phyloP scores from a whole-genome alignment of 768 basidiomycete genomes.

The Termitomyces sp. region DNA sequence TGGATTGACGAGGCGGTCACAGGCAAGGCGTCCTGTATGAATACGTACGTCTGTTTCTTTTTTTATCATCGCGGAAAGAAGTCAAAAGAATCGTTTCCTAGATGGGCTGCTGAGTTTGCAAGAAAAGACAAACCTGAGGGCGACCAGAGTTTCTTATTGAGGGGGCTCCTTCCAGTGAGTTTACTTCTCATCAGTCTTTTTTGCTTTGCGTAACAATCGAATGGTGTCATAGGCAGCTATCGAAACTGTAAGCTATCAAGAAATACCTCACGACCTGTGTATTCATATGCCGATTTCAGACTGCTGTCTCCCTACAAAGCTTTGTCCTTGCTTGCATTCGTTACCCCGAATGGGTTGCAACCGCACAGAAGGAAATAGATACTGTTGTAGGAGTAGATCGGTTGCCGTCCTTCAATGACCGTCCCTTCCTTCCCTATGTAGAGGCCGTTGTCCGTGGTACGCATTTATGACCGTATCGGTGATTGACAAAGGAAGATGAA shows the following conservation, averaged over 20 bases:
- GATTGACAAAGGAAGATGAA: not conserved
- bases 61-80: not conserved
- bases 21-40: not conserved
- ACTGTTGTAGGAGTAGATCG: not conserved
- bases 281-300: not conserved
- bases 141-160: not conserved
- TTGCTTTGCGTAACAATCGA: not conserved
- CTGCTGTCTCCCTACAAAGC: not conserved
- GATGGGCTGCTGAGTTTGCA: not conserved
- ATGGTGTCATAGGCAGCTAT: not conserved
- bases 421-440: not conserved
- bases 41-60: not conserved
- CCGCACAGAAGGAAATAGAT: not conserved
- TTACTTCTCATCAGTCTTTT: not conserved
- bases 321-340: not conserved
- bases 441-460: not conserved
- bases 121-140: not conserved
- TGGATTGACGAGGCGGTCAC: not conserved
- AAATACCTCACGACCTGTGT: not conserved
- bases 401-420: not conserved
- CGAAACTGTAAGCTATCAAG: not conserved
- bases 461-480: not conserved
- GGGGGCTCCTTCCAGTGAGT: not conserved
- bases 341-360: not conserved
- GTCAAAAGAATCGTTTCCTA: not conserved